Conservation (phyloP, 345 rosid species). For the Gossypium australe region DNA sequence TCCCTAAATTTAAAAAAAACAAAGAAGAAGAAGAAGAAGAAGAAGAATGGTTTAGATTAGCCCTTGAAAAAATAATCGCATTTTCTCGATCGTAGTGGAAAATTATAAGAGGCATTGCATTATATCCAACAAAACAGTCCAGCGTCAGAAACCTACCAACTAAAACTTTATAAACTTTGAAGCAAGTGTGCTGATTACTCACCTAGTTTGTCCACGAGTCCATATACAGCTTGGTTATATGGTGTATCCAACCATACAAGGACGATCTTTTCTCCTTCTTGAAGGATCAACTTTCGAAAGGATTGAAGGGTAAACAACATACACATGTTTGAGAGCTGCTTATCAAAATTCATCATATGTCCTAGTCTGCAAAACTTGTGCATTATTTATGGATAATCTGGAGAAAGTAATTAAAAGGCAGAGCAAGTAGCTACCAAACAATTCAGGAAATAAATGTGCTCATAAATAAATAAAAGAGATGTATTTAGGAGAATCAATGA, state of each 20-base stretch:
- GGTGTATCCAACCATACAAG: slow-evolving; percentile 97
- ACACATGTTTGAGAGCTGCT: slow-evolving; percentile 78
- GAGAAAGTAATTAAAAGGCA: slow-evolving; percentile 4
- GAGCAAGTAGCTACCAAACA: slow-evolving; percentile 4
- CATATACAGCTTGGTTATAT: slow-evolving; percentile 93
- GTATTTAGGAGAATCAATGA: not conserved
- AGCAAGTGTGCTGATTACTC: slow-evolving; percentile 18
- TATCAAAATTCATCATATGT: slow-evolving; percentile 49
- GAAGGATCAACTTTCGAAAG: slow-evolving; percentile 78
- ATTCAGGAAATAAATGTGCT: not conserved
- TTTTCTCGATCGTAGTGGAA: slow-evolving; percentile 7
- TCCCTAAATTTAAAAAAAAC: slow-evolving; percentile 43
- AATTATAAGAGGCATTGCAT: slow-evolving; percentile 10
- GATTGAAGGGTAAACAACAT: slow-evolving; percentile 80
- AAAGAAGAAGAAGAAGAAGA: not conserved
- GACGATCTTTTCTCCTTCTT: slow-evolving; percentile 92
- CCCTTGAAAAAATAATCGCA: not conserved
- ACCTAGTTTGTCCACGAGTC: slow-evolving; percentile 92
- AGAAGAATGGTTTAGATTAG: slow-evolving; percentile 10
- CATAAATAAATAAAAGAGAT: not conserved
- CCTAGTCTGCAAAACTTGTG: slow-evolving; percentile 46
- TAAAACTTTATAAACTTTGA: not conserved
- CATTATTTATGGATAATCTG: slow-evolving; percentile 9
- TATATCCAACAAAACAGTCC: slow-evolving; percentile 11
- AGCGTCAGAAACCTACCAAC: not conserved